phyloP scores from a whole-genome alignment of 176 grass and related monocot species.

The Zoysia pacifica region DNA sequence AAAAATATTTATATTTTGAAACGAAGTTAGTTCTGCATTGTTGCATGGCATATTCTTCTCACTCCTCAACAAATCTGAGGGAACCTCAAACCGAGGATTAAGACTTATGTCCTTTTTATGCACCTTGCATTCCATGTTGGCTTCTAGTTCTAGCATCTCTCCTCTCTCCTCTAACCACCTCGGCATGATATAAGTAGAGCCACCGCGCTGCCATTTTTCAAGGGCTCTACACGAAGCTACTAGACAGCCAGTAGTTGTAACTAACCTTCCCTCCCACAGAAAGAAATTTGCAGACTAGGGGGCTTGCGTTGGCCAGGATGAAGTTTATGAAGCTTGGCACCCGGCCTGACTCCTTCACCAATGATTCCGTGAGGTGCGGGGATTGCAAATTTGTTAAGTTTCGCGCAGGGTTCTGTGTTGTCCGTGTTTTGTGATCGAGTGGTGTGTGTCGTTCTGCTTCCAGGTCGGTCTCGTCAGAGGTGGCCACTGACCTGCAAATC shows the following conservation, averaged over 20 bases:
- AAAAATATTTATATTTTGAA: too few relatives aligned
- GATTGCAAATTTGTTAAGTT: constrained; percentile 18
- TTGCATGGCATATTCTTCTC: neutral
- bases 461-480: constrained; percentile 91
- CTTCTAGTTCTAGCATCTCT: constrained; percentile 28
- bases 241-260: constrained; percentile 29
- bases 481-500: constrained; percentile 86
- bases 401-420: neutral
- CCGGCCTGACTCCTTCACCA: constrained; percentile 83
- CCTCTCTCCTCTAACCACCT: constrained; percentile 38
- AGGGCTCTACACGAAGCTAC: constrained; percentile 42
- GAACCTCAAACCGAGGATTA: constrained; percentile 7
- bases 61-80: constrained; percentile 11
- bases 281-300: constrained; percentile 29
- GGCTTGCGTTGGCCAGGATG: constrained; percentile 55
- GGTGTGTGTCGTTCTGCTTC: neutral
- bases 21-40: too few relatives aligned
- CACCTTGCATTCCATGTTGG: constrained; percentile 40
- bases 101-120: constrained; percentile 19
- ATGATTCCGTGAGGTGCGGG: constrained; percentile 62
- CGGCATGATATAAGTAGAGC: constrained; percentile 58
- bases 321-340: constrained; percentile 98
- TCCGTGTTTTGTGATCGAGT: constrained; percentile 21
- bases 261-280: constrained; percentile 12
- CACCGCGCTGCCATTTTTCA: constrained; percentile 35